These are phyloP conservation scores for Nicotiana tabacum DNA, from an alignment of 257 asterid genomes.

Conservation along the genomic window DNA sequence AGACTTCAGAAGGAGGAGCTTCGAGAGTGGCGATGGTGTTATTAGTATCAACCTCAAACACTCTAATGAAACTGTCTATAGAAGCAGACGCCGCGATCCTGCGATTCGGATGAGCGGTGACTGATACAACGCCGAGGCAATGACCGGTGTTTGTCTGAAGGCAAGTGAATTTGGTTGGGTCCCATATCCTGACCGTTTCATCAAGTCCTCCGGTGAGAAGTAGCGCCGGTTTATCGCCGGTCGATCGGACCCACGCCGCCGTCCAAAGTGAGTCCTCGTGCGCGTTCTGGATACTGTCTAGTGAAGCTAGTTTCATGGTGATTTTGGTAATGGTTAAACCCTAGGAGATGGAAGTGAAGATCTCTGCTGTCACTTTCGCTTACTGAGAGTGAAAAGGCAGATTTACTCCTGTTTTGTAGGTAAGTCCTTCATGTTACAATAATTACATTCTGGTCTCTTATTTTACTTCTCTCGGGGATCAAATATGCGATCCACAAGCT, in stretches of 20 bases:
- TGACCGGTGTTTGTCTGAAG: constrained; percentile 69
- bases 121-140: constrained; percentile 89
- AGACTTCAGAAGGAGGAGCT: constrained; percentile 95
- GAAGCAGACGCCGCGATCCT: constrained; percentile 91
- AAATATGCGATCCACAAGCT: no score
- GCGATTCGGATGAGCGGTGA: constrained; percentile 83
- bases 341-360: not conserved
- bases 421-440: not conserved
- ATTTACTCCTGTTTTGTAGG: not conserved
- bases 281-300: constrained; percentile 59
- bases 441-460: not conserved
- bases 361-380: not conserved
- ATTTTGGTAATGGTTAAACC: not conserved
- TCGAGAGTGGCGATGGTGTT: constrained; percentile 77
- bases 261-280: constrained; percentile 92
- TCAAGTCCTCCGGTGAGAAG: constrained; percentile 89
- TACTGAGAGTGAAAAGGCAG: not conserved
- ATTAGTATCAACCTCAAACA: constrained; percentile 72
- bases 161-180: constrained; percentile 45
- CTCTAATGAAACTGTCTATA: constrained; percentile 81
- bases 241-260: constrained; percentile 75
- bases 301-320: constrained; percentile 64
- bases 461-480: not conserved
- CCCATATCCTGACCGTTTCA: constrained; percentile 82
- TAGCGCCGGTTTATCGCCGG: constrained; percentile 46